Conservation (phyloP, 78 protist genomes). For the Pelomyxa schiedti region DNA sequence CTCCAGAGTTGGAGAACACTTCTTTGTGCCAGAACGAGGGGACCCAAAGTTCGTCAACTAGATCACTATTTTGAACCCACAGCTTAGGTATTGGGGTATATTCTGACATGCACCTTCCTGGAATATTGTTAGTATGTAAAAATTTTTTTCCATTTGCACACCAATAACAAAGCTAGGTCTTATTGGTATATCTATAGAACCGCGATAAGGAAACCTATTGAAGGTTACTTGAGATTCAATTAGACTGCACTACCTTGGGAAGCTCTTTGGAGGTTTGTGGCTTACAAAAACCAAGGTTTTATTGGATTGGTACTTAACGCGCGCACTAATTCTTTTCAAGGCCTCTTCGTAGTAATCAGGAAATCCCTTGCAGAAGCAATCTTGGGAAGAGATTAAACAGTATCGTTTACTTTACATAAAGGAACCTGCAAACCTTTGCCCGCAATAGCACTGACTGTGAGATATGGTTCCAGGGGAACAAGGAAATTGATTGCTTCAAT, state of each 20-base stretch:
- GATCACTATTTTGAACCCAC: slow-evolving; percentile 7
- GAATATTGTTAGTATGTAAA: not conserved
- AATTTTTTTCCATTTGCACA: not conserved
- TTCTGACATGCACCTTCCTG: slow-evolving; percentile 41
- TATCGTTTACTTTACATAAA: too few species aligned
- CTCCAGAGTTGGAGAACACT: slow-evolving; percentile 10
- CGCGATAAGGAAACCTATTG: slow-evolving; percentile 30
- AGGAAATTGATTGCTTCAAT: slow-evolving; percentile 1
- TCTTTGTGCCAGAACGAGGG: slow-evolving; percentile 22
- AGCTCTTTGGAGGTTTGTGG: slow-evolving; percentile 23
- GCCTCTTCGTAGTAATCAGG: not conserved
- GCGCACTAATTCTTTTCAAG: not conserved
- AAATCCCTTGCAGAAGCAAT: not conserved
- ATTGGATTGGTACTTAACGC: not conserved
- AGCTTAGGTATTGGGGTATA: slow-evolving; percentile 1
- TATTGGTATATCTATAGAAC: not conserved
- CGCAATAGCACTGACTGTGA: not conserved
- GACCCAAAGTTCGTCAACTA: slow-evolving; percentile 51
- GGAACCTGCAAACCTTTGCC: too few species aligned
- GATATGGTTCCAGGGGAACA: not conserved
- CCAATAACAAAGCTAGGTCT: not conserved
- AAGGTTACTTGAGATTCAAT: too few species aligned
- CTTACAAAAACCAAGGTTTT: slow-evolving; percentile 13
- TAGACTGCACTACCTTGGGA: too few species aligned
- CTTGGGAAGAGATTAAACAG: too few species aligned